A percentile compares a stretch with the other conserved stretches of the same genome.
These are phyloP conservation scores for Corchorus olitorius DNA, from an alignment of 345 rosid genomes.

Conservation along the genomic window DNA sequence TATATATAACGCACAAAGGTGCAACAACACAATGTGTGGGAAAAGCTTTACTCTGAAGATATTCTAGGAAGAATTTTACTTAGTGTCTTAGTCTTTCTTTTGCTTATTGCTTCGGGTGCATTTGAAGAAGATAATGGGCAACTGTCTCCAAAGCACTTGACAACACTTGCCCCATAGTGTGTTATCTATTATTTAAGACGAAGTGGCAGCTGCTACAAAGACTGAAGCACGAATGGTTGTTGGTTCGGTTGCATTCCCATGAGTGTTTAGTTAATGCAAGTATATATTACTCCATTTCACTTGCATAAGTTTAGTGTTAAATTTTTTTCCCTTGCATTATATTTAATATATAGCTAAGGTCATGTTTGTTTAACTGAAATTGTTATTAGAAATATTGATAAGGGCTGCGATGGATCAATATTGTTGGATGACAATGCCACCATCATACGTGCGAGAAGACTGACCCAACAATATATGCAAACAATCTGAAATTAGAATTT, in stretches of 20 bases:
- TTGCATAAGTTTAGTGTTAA: background rate
- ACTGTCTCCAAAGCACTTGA: constrained; percentile 35
- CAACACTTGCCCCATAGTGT: constrained; percentile 38
- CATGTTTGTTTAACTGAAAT: background rate
- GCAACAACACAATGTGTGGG: background rate
- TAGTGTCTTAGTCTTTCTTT: background rate
- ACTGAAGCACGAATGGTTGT: constrained; percentile 42
- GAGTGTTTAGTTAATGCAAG: constrained; percentile 58
- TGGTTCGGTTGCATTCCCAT: constrained; percentile 25
- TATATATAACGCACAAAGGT: background rate
- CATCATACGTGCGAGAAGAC: no score
- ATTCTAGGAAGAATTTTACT: background rate
- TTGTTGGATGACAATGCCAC: no score
- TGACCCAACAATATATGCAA: no score
- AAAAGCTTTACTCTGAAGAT: background rate
- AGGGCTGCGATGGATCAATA: no score
- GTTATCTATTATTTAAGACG: background rate
- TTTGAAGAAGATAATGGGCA: constrained; percentile 8
- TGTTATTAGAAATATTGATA: background rate
- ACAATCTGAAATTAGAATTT: no score
- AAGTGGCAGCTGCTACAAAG: constrained; percentile 21
- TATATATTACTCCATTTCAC: background rate
- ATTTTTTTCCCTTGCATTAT: no score
- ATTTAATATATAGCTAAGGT: no score
- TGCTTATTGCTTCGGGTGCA: background rate